Base-by-base conservation (phyloP, 2,329 filamentous ascomycete species). In the Raffaelea ambrosiae region DNA sequence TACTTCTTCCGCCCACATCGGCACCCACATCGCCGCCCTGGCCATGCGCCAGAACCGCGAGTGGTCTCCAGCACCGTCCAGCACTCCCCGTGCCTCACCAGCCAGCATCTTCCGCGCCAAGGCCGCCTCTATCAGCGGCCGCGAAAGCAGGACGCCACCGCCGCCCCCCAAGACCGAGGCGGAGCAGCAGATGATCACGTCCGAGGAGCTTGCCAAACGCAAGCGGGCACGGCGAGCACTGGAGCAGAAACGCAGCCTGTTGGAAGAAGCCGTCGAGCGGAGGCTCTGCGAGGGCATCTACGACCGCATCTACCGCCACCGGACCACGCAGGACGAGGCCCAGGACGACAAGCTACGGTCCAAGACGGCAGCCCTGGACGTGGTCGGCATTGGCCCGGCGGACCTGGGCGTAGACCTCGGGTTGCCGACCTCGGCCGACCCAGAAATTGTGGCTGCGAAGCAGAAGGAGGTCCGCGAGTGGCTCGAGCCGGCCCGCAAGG, bases 331-430 rank as follows among this genome's bases (percentile, higher is more conserved):
- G 58, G 93, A 98, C 61, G 91, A 96, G 65, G 90, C 93, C 13
- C 80, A 91, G 59, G 93, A 98, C 61, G 90, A 95, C 59, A 96
- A 95, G 62, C 72, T 98, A 44, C 81, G 93, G 26, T 98, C 93
- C 10, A 93, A 95, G 59, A 96, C 90, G 2, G 91, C 91, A 19
- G 89, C 93, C 1, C 69, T 98, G 40, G 79, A 85, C 3, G 72
- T 98, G n/a, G 88, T 98, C 18, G 91, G 89, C 1, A 96, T 98
- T 59, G 87, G 88, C 3, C 71, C 93, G 46, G 82, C 80, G 52
- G 93, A 98, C 60, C 71, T 98, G 11, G 86, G 88, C 3, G 77
- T 95, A 47, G 84, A 93, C 51, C 67, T 88, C 10, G 82, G 81
- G 9, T 69, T 77, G 35, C 26, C 40, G 16, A 62, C 71, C 4